A percentile compares a stretch with the other conserved stretches of the same genome.
These are phyloP conservation scores for Ramularia endophylla DNA, from an alignment of 2,329 filamentous ascomycete genomes.

Conservation along the genomic window DNA sequence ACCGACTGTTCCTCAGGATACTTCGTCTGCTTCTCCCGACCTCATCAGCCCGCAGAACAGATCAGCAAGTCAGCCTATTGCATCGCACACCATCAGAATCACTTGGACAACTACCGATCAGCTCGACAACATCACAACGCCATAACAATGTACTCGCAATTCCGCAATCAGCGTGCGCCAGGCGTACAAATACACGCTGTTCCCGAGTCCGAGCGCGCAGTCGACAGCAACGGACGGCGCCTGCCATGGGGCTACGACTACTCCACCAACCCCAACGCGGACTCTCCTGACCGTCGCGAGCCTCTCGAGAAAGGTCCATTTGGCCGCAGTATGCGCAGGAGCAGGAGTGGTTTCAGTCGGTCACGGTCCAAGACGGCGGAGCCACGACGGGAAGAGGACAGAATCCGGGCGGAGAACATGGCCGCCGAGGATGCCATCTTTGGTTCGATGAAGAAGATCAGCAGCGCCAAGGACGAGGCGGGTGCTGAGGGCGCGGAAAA, in stretches of 20 bases:
- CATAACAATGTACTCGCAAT: too few species aligned
- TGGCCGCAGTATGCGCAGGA: slow-evolving; percentile 47
- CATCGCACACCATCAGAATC: too few species aligned
- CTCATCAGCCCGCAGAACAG: too few species aligned
- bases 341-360: slow-evolving; percentile 18
- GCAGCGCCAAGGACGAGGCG: slow-evolving; percentile 26
- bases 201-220: slow-evolving; percentile 55
- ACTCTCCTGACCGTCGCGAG: slow-evolving; percentile 26
- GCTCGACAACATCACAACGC: too few species aligned
- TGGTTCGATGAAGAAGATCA: slow-evolving; percentile 23
- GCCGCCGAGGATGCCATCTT: slow-evolving; percentile 45
- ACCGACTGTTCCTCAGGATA: too few species aligned
- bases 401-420: slow-evolving; percentile 38
- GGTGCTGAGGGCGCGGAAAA: slow-evolving; percentile 12
- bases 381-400: slow-evolving; percentile 54
- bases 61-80: too few species aligned
- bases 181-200: slow-evolving; percentile 62
- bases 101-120: too few species aligned
- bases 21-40: too few species aligned
- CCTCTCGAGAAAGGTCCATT: slow-evolving; percentile 58
- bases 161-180: slow-evolving; percentile 12
- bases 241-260: slow-evolving; percentile 58
- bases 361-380: slow-evolving; percentile 47
- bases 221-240: slow-evolving; percentile 52
- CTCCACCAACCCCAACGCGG: slow-evolving; percentile 7